Evolutionary conservation across 768 basidiomycete genomes (phyloP).

Genomic region (Auriscalpium orientale): DNA sequence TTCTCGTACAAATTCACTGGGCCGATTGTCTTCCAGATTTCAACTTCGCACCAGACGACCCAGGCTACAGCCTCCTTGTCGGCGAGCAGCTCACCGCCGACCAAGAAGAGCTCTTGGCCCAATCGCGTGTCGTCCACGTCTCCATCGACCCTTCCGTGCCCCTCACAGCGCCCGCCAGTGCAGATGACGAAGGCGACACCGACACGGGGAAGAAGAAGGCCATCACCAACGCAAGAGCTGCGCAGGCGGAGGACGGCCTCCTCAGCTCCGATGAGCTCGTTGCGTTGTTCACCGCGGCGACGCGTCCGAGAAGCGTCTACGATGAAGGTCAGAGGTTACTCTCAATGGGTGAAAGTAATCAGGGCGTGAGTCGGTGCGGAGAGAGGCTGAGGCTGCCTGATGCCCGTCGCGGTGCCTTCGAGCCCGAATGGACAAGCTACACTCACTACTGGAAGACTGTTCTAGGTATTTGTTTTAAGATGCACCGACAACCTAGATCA

Average conservation of each 20-base stretch:
- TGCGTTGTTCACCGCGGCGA: constrained; percentile 32
- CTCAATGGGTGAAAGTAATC: constrained; percentile 23
- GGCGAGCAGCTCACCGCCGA: constrained; percentile 46
- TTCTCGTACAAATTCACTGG: neutral
- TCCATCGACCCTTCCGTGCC: constrained; percentile 59
- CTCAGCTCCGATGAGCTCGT: constrained; percentile 52
- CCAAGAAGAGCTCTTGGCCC: constrained; percentile 45
- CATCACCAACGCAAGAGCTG: constrained; percentile 67
- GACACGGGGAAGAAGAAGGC: constrained; percentile 35
- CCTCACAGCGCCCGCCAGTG: constrained; percentile 14
- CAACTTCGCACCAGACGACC: constrained; percentile 79
- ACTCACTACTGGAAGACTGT: constrained; percentile 83
- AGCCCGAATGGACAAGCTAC: constrained; percentile 85
- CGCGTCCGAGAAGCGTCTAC: constrained; percentile 58
- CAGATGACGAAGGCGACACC: constrained; percentile 38
- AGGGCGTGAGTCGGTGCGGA: constrained; percentile 34
- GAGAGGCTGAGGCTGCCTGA: constrained; percentile 33
- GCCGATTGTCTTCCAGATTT: constrained; percentile 50
- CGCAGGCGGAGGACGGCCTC: constrained; percentile 58
- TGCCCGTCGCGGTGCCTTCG: constrained; percentile 46
- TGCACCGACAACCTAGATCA: too few relatives aligned
- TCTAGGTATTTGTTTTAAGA: constrained; percentile 43
- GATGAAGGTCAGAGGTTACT: constrained; percentile 37
- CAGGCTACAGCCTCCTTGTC: constrained; percentile 72
- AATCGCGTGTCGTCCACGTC: constrained; percentile 66